Conservation (phyloP, 2,329 filamentous ascomycete genomes). For the Eutypa lata region DNA sequence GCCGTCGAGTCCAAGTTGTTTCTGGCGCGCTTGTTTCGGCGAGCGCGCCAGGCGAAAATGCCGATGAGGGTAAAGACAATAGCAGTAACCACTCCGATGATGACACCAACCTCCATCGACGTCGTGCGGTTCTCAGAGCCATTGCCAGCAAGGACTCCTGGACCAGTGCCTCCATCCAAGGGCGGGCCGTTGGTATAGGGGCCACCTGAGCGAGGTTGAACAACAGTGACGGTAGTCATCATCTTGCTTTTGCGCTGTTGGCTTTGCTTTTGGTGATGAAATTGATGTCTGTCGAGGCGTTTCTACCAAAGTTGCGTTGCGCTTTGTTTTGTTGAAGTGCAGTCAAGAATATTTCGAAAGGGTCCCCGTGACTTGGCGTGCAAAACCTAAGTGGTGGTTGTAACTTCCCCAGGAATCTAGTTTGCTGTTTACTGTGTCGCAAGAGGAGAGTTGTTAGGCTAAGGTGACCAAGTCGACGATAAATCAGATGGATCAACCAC, state of each 20-base stretch:
- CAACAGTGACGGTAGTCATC: not conserved
- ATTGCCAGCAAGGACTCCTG: constrained; percentile 2
- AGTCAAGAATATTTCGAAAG: not conserved
- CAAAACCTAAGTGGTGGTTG: not conserved
- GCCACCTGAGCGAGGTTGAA: not conserved
- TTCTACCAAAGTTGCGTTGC: not conserved
- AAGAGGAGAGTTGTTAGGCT: not conserved
- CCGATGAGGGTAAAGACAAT: not conserved
- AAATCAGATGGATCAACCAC: not conserved
- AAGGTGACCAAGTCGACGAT: not conserved
- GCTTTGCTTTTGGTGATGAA: not conserved
- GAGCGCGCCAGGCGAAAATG: constrained; percentile 3
- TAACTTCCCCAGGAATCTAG: not conserved
- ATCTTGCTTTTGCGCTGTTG: not conserved
- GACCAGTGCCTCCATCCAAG: not conserved
- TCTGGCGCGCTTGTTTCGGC: not conserved
- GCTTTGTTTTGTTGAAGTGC: not conserved
- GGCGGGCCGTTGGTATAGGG: not conserved
- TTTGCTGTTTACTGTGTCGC: not conserved
- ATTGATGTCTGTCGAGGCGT: not conserved
- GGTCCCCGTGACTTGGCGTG: not conserved
- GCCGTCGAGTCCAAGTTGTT: not conserved
- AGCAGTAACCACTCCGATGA: constrained; percentile 1
- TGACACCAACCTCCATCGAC: constrained; percentile 2
- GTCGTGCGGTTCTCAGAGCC: not conserved